Base-by-base conservation (phyloP, 495 filamentous ascomycete species). In the Chlorociboria aeruginascens region DNA sequence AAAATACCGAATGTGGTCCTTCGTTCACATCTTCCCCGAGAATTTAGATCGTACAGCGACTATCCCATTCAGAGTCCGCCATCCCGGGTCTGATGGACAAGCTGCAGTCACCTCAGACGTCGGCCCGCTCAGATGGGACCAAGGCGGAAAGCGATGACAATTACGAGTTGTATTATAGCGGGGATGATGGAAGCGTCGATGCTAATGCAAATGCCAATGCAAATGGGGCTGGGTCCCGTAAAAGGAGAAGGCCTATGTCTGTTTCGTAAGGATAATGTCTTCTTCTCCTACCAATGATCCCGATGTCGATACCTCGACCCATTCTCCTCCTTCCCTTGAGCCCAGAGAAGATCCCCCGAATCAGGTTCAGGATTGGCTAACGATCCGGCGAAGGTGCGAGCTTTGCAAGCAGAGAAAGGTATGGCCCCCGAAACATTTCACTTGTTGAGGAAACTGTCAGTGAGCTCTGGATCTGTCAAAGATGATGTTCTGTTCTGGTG, bases 361-460 rank as follows among this genome's bases (percentile, higher is more conserved):
- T 49, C 12, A 3, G 17, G 33, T 37, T 13, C 46, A 50, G 32
- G 46, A 49, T 49, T 56, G 50, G 53, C 56, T 59, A 44, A 59
- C 56, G 33, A 41, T 56, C 40, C 56, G 56, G 45, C 54, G 47
- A 48, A 84, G 81, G 50, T 89, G 86, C 56, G 85, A 89, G 60
- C 68, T 84, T 34, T 89, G 85, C 68, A 92, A 89, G 63, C 79
- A 84, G 62, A 72, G 86, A 59, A 92, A 92, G 67, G 78, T 83
- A 55, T 32, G 39, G 40, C 10, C 1, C 40, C 42, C 37, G 29
- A 25, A 16, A 11, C 14, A 31, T 28, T 8, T 29, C 45, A 14
- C n/a, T n/a, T n/a, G n/a, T n/a, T n/a, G n/a, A n/a, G n/a, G n/a
- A n/a, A n/a, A n/a, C n/a, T 29, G 16, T 42, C 13, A 11, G 14